Evolutionary conservation across 2,329 filamentous ascomycete species (phyloP).

Genomic region (Xylariaceae sp.): DNA sequence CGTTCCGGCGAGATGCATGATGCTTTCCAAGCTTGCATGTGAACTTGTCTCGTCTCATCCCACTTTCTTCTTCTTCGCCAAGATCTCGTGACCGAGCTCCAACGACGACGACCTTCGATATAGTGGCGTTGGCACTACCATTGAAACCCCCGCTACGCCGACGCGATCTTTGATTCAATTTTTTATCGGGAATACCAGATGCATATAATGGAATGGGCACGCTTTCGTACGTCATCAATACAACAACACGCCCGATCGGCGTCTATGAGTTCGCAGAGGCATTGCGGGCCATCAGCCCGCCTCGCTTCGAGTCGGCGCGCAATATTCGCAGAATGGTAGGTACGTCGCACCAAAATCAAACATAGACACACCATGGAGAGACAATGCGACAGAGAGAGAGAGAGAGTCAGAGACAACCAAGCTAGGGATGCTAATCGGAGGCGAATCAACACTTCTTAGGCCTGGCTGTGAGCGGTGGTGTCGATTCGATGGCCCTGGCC

Average conservation of each 20-base stretch:
- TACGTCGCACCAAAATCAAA: constrained; percentile 26
- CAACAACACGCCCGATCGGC: constrained; percentile 37
- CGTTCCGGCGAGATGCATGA: not conserved
- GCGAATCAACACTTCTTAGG: constrained; percentile 38
- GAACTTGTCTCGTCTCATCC: not conserved
- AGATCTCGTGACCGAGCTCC: not conserved
- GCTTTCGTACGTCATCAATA: constrained; percentile 37
- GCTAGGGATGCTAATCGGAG: not conserved
- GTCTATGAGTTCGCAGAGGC: constrained; percentile 43
- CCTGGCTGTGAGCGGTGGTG: constrained; percentile 83
- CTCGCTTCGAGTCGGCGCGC: constrained; percentile 43
- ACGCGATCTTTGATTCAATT: not conserved
- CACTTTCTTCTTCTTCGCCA: not conserved
- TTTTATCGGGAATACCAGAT: not conserved
- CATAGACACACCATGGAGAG: too few relatives aligned
- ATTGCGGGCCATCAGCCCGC: constrained; percentile 44
- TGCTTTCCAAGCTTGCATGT: not conserved
- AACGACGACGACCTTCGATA: not conserved
- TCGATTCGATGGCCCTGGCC: constrained; percentile 96
- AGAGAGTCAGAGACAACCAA: too few relatives aligned
- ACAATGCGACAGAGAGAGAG: too few relatives aligned
- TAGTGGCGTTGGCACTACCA: not conserved
- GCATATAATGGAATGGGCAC: constrained; percentile 38
- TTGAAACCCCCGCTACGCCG: not conserved
- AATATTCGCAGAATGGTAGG: constrained; percentile 39